Evolutionary conservation across 805 yeast species (phyloP), one percentile per base, ranked within the genome.

Genomic region (Metschnikowia corniflorae): DNA sequence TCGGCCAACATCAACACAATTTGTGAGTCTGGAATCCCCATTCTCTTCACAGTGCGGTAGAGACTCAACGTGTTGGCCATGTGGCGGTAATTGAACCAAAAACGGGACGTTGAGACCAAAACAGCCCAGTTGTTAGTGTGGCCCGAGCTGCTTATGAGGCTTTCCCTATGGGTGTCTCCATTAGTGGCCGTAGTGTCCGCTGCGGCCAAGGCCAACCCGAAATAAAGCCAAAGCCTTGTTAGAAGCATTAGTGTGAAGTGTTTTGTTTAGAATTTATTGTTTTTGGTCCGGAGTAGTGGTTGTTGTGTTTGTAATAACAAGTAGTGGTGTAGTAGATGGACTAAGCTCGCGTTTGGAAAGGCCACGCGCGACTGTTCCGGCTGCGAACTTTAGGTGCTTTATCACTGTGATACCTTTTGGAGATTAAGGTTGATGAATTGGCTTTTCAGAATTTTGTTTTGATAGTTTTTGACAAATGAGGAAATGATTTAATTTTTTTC

Each of bases 11-110:
- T 93, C 50, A 93, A 68, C 29, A 93, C 89, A 56, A 93, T 93
- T 56, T 93, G 97, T 2, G 96, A 88, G 63, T 93, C 98, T 0
- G 99, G 99, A 17, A 93, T 93, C 2, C 98, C 99, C 35, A 93
- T 64, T 50, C 98, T 71, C 61, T 91, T 93, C 25, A 93, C 97
- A 0, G 97, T 93, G 49, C 98, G 74, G 66, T 93, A 93, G 77
- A 93, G 80, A 55, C 95, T 83, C 48, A 93, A 68, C 20, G 85
- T 95, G 61, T 93, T 93, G 25, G 98, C 97, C 87, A 91, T 86
- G 60, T 93, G 99, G 57, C 98, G 73, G 57, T 93, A 93, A 61
- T 93, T 93, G 72, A 93, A 93, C 99, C 99, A 93, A 64, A 93
- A 93, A 42, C 97, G 69, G 9, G 97, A 88, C 1, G 99, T 91